phyloP scores from a whole-genome alignment of 257 asterid genomes.

The Forsythia viridissima region DNA sequence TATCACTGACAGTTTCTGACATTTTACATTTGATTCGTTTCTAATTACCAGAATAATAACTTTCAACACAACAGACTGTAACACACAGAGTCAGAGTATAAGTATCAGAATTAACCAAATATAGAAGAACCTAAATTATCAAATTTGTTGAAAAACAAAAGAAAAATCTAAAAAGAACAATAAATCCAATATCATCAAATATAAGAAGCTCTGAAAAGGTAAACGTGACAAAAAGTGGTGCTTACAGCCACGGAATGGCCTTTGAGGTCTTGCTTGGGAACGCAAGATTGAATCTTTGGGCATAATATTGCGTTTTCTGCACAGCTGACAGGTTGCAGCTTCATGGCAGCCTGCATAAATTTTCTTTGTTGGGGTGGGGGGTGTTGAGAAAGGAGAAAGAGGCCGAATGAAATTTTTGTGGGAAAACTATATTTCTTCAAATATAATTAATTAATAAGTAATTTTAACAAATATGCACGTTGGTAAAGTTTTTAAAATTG shows the following conservation, averaged over 20 bases:
- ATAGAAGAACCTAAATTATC: too few relatives aligned
- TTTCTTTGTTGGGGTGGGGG: too few relatives aligned
- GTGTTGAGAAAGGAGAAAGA: too few relatives aligned
- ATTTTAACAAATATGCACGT: too few relatives aligned
- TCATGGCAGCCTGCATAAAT: not conserved
- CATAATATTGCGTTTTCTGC: constrained; percentile 5
- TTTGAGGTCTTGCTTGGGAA: constrained; percentile 33
- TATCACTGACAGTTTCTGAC: too few relatives aligned
- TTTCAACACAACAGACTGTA: not conserved
- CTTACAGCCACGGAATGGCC: constrained; percentile 44
- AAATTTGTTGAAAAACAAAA: not conserved
- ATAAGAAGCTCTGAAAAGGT: not conserved
- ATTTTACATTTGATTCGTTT: too few relatives aligned
- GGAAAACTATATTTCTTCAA: too few relatives aligned
- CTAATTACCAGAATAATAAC: not conserved
- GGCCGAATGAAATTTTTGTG: too few relatives aligned
- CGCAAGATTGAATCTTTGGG: constrained; percentile 30
- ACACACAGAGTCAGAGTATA: too few relatives aligned
- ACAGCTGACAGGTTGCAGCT: constrained; percentile 8
- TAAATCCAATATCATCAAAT: not conserved
- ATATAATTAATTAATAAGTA: too few relatives aligned
- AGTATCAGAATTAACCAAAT: too few relatives aligned
- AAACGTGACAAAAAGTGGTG: constrained; percentile 1
- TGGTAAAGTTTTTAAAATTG: too few relatives aligned
- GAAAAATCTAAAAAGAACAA: not conserved